Conservation (phyloP, 192 early-diverging fungal species). For the Podila verticillata region DNA sequence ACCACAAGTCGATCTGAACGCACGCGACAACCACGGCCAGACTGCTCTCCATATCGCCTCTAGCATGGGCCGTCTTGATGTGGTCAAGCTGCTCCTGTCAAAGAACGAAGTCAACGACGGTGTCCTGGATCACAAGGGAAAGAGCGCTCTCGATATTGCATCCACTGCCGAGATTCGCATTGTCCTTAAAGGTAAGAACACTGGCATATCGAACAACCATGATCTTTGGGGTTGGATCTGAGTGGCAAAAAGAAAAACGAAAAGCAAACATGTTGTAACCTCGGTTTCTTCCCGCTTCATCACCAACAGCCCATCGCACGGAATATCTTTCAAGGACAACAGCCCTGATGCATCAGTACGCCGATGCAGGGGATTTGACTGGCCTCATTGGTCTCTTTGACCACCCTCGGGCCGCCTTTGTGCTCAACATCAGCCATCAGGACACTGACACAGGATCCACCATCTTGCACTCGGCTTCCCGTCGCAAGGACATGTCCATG, state of each 20-base stretch:
- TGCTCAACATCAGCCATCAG: constrained; percentile 76
- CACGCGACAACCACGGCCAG: constrained; percentile 66
- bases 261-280: background rate
- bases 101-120: constrained; percentile 75
- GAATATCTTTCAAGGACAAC: constrained; percentile 61
- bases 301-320: constrained; percentile 52
- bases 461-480: constrained; percentile 76
- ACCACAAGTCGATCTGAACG: constrained; percentile 60
- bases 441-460: constrained; percentile 70
- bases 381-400: constrained; percentile 57
- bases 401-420: constrained; percentile 60
- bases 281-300: no score
- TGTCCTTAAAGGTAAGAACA: constrained; percentile 61
- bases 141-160: constrained; percentile 67
- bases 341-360: constrained; percentile 62
- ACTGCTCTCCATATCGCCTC: constrained; percentile 82
- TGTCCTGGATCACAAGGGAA: constrained; percentile 66
- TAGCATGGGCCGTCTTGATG: constrained; percentile 70
- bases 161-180: constrained; percentile 56
- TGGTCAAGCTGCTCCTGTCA: constrained; percentile 72
- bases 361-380: constrained; percentile 46
- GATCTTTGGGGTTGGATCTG: no score
- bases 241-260: background rate
- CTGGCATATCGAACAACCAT: background rate
- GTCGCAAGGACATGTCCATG: constrained; percentile 68